A percentile compares a stretch with the other conserved stretches of the same genome.
Evolutionary conservation across 116 monocot genomes (phyloP).

Genomic region (Phalaenopsis hybrid): DNA sequence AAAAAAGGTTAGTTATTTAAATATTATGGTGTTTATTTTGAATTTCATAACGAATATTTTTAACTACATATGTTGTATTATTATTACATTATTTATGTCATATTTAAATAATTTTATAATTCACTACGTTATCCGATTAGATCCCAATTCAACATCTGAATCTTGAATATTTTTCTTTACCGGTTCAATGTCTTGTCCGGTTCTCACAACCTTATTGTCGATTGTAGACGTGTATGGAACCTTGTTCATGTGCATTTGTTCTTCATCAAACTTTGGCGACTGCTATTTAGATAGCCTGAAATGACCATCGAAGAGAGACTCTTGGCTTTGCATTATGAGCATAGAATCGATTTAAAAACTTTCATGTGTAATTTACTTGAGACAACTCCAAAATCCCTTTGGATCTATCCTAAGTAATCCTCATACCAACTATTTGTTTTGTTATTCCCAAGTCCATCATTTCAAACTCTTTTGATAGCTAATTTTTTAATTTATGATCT

Average conservation of each 20-base stretch:
- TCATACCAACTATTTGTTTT: background rate
- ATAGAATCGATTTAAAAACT: background rate
- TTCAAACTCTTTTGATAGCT: background rate
- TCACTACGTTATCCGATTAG: too few species aligned
- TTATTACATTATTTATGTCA: too few species aligned
- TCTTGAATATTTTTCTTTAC: too few species aligned
- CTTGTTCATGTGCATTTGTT: background rate
- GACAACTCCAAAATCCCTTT: background rate
- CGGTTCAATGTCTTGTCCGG: too few species aligned
- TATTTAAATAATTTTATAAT: too few species aligned
- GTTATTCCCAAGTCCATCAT: background rate
- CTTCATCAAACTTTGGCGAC: background rate
- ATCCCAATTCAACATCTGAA: too few species aligned
- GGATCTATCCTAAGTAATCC: background rate
- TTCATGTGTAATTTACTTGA: background rate
- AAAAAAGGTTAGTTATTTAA: too few species aligned
- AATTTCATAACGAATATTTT: too few species aligned
- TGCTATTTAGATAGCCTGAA: background rate
- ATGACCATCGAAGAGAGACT: background rate
- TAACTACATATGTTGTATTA: too few species aligned
- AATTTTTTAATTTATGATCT: background rate
- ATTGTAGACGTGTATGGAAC: too few species aligned
- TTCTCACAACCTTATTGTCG: too few species aligned
- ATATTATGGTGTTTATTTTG: too few species aligned
- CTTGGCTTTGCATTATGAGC: background rate